Conservation (phyloP, 2,329 filamentous ascomycete genomes). For the Leptographium wingfieldii region DNA sequence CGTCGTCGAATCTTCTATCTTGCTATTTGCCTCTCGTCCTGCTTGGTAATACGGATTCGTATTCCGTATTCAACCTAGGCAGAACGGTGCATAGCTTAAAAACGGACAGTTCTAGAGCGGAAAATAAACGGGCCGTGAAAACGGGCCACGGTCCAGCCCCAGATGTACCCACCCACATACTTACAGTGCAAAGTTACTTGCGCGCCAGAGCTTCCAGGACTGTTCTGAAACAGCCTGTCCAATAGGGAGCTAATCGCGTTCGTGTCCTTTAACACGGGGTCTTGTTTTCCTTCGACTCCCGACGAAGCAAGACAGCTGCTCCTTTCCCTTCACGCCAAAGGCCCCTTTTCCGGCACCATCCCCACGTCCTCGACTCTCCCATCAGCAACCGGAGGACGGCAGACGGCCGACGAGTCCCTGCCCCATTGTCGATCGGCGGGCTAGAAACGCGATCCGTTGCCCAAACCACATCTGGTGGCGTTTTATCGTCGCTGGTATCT, state of each 20-base stretch:
- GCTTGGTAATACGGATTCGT: slow-evolving; percentile 9
- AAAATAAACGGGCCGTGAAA: background rate
- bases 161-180: no score
- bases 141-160: background rate
- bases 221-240: slow-evolving; percentile 11
- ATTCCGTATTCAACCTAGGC: background rate
- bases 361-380: background rate
- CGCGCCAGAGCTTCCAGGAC: background rate
- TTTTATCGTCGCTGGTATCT: background rate
- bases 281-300: background rate
- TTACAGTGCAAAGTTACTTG: no score
- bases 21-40: background rate
- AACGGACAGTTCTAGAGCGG: background rate
- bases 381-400: background rate
- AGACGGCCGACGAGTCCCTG: background rate
- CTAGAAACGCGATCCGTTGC: background rate
- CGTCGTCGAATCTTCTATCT: slow-evolving; percentile 7
- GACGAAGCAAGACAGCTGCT: background rate
- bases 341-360: background rate
- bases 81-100: background rate
- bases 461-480: background rate
- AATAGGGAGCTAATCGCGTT: slow-evolving; percentile 30
- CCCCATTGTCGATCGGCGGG: background rate
- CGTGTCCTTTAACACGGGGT: slow-evolving; percentile 24
- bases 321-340: background rate